These are phyloP conservation scores for Iris macrosiphon DNA, from an alignment of 106 monocot genomes.

Conservation along the genomic window DNA sequence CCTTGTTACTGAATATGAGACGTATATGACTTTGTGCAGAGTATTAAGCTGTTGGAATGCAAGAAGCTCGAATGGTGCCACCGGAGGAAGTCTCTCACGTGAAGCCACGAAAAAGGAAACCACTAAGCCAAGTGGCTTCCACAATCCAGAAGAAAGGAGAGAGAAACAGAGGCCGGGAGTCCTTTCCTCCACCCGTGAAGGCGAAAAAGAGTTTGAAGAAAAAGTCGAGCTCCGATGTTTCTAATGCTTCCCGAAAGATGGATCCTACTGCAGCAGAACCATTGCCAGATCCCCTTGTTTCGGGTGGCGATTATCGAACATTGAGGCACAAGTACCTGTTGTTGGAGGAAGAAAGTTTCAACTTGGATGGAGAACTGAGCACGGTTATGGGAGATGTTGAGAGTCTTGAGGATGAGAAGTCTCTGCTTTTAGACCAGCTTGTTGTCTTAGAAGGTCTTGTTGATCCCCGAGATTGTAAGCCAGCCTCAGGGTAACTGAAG, in stretches of 20 bases:
- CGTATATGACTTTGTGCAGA: too few species aligned
- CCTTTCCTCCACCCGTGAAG: slow-evolving; percentile 8
- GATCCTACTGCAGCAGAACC: slow-evolving; percentile 47
- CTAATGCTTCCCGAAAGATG: slow-evolving; percentile 22
- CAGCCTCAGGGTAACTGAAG: slow-evolving; percentile 8
- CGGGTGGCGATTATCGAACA: slow-evolving; percentile 41
- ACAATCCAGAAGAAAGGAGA: slow-evolving; percentile 25
- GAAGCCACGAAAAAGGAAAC: slow-evolving; percentile 40
- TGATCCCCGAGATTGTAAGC: slow-evolving; percentile 60
- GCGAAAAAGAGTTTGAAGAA: slow-evolving; percentile 46
- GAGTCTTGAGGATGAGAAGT: slow-evolving; percentile 73
- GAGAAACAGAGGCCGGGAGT: slow-evolving; percentile 8
- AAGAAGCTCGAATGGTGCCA: slow-evolving; percentile 28
- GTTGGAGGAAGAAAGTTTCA: slow-evolving; percentile 76
- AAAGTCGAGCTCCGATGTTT: slow-evolving; percentile 21
- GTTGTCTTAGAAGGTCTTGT: slow-evolving; percentile 91
- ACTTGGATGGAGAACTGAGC: slow-evolving; percentile 50
- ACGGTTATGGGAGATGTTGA: slow-evolving; percentile 45
- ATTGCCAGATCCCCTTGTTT: slow-evolving; percentile 40
- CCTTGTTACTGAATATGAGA: too few species aligned
- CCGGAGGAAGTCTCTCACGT: slow-evolving; percentile 4
- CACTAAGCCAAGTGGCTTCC: slow-evolving; percentile 15
- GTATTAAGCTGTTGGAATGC: slow-evolving; percentile 15
- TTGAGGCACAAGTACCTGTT: slow-evolving; percentile 75
- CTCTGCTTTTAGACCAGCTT: slow-evolving; percentile 70